Evolutionary conservation across 2,329 filamentous ascomycete genomes (phyloP), one percentile per base, ranked within the genome.

Genomic region (Botryotinia narcissicola): DNA sequence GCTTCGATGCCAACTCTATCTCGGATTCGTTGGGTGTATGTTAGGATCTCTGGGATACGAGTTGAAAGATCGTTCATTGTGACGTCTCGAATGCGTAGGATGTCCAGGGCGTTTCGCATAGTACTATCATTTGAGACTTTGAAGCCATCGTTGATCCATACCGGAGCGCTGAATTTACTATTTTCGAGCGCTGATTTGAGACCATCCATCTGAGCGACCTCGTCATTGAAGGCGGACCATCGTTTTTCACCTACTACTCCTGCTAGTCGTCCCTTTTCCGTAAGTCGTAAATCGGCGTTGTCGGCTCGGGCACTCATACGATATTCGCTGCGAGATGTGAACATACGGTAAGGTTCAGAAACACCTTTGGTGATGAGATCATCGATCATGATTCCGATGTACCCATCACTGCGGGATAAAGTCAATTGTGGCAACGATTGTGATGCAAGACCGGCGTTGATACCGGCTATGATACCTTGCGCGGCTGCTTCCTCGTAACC

Each of bases 381-480:
- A 82, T 99, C 96, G 79, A 99, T 95, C 94, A 99, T 97, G 83
- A 99, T 92, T 77, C 96, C 96, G 80, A 99, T 98, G 82, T 98
- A 99, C 20, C 94, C 94, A 82, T 99, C 95, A 1, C 92, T 91
- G 76, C 96, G 88, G 12, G 91, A 91, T 44, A 99, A 84, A 0
- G 88, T 88, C 75, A 97, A 86, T 0, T 90, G 87, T 2, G 86
- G 82, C 73, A 92, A 89, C 1, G 88, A 88, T 75, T 89, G 87
- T 0, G 95, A 89, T 1, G 91, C 87, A n/a, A 96, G 88, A 3
- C 95, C 96, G 1, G 96, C 96, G 80, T 99, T 99, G 79, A 95
- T 95, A 46, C 96, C 96, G 0, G 96, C 96, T 22, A 99, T 85
- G 64, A 99, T 87, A 16, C 96, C 96, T 82, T 99, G 96, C 0